phyloP scores from a whole-genome alignment of 1,284 basidiomycete genomes.

The Termitomyces sp. region DNA sequence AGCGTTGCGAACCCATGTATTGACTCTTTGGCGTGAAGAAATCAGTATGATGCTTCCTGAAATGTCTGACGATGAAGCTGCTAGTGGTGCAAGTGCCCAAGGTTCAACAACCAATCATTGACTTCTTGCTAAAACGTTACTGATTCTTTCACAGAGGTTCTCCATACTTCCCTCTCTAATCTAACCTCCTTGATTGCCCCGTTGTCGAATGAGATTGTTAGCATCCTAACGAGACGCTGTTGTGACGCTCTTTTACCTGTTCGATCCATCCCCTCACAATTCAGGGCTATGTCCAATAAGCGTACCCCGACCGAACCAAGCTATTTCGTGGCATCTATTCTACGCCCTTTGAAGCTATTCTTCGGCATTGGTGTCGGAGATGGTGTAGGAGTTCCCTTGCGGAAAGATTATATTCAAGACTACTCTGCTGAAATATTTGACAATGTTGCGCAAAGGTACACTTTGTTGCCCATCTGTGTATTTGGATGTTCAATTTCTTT shows the following conservation, averaged over 20 bases:
- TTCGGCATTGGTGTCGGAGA: constrained; percentile 58
- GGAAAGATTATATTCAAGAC: constrained; percentile 43
- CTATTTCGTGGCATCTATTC: constrained; percentile 77
- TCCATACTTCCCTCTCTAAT: constrained; percentile 45
- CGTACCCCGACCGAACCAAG: constrained; percentile 71
- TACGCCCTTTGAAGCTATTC: constrained; percentile 79
- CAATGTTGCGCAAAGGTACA: constrained; percentile 63
- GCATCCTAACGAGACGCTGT: constrained; percentile 72
- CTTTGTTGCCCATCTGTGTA: background rate
- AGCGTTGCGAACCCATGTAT: constrained; percentile 44
- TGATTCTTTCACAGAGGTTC: constrained; percentile 40
- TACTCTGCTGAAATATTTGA: constrained; percentile 72
- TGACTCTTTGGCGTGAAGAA: constrained; percentile 60
- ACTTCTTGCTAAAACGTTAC: background rate
- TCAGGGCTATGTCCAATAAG: constrained; percentile 77
- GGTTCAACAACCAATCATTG: constrained; percentile 31
- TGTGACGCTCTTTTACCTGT: constrained; percentile 85
- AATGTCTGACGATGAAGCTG: constrained; percentile 26
- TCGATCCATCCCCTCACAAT: constrained; percentile 83
- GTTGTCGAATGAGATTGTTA: constrained; percentile 61
- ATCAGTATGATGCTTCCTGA: constrained; percentile 58
- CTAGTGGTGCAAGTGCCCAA: constrained; percentile 38
- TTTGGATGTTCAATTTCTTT: constrained; percentile 1
- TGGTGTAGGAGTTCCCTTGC: constrained; percentile 53
- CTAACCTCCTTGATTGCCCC: constrained; percentile 47